These are phyloP conservation scores for Penicillium janthinellum DNA, from an alignment of 2,329 filamentous ascomycete genomes.

Conservation along the genomic window DNA sequence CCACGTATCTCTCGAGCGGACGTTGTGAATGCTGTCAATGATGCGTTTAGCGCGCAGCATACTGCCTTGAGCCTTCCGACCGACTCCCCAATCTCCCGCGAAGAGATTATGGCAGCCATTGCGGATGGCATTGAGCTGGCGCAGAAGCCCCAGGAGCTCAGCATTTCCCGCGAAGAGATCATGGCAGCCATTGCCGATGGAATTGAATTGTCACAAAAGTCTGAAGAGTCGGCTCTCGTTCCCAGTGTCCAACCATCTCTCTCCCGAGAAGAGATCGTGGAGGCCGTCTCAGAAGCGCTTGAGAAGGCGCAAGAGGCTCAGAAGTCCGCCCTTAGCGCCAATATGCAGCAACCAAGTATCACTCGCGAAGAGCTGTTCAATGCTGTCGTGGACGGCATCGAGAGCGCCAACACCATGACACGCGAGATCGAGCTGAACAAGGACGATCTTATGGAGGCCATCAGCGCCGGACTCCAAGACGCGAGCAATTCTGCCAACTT, in stretches of 20 bases:
- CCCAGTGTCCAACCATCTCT: conserved; percentile 39
- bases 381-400: conserved; percentile 62
- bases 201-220: conserved; percentile 39
- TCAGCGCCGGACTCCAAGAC: conserved; percentile 59
- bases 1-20: conserved; percentile 34
- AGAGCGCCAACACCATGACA: conserved; percentile 46
- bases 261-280: conserved; percentile 52
- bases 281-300: conserved; percentile 29
- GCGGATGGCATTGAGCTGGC: conserved; percentile 28
- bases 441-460: conserved; percentile 60
- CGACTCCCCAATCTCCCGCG: conserved; percentile 51
- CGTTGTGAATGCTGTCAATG: conserved; percentile 34
- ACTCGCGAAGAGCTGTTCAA: conserved; percentile 59
- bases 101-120: conserved; percentile 34
- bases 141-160: conserved; percentile 38
- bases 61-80: conserved; percentile 29
- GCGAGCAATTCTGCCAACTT: conserved; percentile 54
- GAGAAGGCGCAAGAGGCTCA: conserved; percentile 31
- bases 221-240: conserved; percentile 9
- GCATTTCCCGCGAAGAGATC: conserved; percentile 40
- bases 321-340: conserved; percentile 37
- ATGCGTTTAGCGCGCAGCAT: conserved; percentile 36
- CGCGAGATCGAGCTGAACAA: conserved; percentile 63
- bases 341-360: conserved; percentile 44
- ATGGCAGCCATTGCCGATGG: conserved; percentile 60